phyloP scores from a whole-genome alignment of 257 asterid genomes.

The Anisodus acutangulus region DNA sequence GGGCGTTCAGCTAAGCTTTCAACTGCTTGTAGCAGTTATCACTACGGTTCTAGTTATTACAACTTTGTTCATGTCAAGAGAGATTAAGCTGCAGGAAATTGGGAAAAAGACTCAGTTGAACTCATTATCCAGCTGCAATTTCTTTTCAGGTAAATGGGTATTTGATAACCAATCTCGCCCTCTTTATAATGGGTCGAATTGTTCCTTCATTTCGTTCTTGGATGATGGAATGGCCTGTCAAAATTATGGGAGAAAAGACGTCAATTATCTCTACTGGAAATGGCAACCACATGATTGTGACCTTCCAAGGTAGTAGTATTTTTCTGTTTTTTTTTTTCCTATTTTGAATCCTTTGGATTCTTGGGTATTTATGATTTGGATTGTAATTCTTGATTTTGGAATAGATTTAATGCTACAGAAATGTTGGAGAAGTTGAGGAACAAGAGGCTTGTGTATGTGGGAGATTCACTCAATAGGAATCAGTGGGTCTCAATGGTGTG shows the following conservation, averaged over 20 bases:
- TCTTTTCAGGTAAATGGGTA: constrained; percentile 38
- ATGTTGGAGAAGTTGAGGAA: constrained; percentile 63
- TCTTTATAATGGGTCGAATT: constrained; percentile 42
- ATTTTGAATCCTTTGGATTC: not conserved
- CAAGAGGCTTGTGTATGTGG: constrained; percentile 61
- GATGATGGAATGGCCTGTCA: constrained; percentile 43
- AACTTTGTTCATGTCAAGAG: constrained; percentile 20
- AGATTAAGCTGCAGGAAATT: not conserved
- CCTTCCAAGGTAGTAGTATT: constrained; percentile 47
- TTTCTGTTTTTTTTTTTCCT: not conserved
- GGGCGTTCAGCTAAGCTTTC: not conserved
- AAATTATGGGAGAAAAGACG: constrained; percentile 46
- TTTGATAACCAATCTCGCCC: constrained; percentile 45
- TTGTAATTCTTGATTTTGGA: not conserved
- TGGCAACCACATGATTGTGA: constrained; percentile 65
- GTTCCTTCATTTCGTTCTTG: constrained; percentile 47
- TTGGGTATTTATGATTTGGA: not conserved
- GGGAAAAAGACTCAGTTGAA: not conserved
- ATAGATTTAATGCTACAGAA: constrained; percentile 59
- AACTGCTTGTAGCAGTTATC: constrained; percentile 10
- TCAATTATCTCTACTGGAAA: constrained; percentile 49
- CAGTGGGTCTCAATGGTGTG: constrained; percentile 76
- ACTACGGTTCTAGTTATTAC: constrained; percentile 28
- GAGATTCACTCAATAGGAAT: constrained; percentile 67
- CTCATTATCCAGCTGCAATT: constrained; percentile 30